Evolutionary conservation across 2,329 filamentous ascomycete genomes (phyloP), one percentile per base, ranked within the genome.

Genomic region (Colletotrichum sp.): DNA sequence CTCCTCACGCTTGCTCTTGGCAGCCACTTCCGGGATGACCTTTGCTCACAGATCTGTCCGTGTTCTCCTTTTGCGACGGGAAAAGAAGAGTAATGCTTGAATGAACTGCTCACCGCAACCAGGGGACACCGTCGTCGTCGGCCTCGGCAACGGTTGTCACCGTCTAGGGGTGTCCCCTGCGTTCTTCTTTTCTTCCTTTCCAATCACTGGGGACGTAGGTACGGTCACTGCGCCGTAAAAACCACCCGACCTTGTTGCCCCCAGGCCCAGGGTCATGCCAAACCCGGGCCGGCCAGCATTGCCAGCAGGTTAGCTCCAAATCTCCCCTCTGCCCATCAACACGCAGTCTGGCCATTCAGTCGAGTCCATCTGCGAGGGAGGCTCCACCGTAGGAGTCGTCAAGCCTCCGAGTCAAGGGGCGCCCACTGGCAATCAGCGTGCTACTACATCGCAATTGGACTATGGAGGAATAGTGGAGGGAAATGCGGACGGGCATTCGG

Each of bases 11-110:
- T 6, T 65, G 24, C 36, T 34, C 73, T 66, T 69, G 69, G 62
- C 62, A 64, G 32, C 62, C 30, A 56, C 62, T 58, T 67, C 62
- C 15, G 62, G 55, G 69, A 58, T 75, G 36, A 62, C 62, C 55
- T 75, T 43, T 26, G 69, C 62, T 67, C 73, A 71, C 61, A 72
- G 73, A 75, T 71, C 38, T 64, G 56, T 67, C 73, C 69, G 69
- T 72, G 69, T 75, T 75, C 69, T 66, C 30, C 68, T 76, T 34
- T 55, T 38, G 56, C 58, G 34, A 69, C 43, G 32, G 21, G 38
- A 48, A 48, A 48, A 56, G 56, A 52, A 64, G 43, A 32, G 34
- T 26, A 48, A 61, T 67, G 73, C 69, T 62, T 55, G 69, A 67
- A 56, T 28, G 69, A 67, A 64, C 73, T 64, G 56, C 55, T 71